These are phyloP conservation scores for Abrus precatorius DNA, from an alignment of 306 rosid genomes.

Conservation along the genomic window DNA sequence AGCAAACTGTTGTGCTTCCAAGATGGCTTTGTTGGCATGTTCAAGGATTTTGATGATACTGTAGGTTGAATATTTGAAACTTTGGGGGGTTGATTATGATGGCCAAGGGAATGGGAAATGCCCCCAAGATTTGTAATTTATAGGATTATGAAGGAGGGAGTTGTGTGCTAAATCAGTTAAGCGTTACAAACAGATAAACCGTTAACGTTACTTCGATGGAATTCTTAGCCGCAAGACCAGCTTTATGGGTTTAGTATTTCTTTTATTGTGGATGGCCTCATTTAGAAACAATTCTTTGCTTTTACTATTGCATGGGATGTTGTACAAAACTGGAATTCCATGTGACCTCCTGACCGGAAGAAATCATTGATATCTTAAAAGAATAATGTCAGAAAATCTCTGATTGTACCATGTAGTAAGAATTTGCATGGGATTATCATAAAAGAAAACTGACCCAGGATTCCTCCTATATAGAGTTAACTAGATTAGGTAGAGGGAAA, in stretches of 20 bases:
- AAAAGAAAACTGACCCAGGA: not conserved
- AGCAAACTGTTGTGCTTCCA: conserved; percentile 34
- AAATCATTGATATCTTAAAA: conserved; percentile 38
- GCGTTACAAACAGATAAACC: conserved; percentile 45
- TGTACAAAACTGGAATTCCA: conserved; percentile 43
- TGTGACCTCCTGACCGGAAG: conserved; percentile 29
- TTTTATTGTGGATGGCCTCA: conserved; percentile 57
- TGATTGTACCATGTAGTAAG: conserved; percentile 1
- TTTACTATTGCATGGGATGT: conserved; percentile 53
- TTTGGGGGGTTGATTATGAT: conserved; percentile 11
- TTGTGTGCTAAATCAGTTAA: conserved; percentile 32
- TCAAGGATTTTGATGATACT: conserved; percentile 17
- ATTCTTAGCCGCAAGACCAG: conserved; percentile 55
- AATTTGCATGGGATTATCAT: conserved; percentile 35
- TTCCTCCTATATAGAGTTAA: not conserved
- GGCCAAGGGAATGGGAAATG: conserved; percentile 43
- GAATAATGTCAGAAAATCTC: conserved; percentile 23
- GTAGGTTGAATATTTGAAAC: not conserved
- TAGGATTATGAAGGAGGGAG: conserved; percentile 48
- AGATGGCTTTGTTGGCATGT: conserved; percentile 41
- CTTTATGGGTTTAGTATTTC: conserved; percentile 75
- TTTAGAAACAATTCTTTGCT: conserved; percentile 74
- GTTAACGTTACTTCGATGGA: conserved; percentile 52
- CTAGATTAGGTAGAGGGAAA: not conserved
- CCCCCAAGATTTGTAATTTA: conserved; percentile 33